Evolutionary conservation across 345 rosid species (phyloP), one percentile per base, ranked within the genome.

Genomic region (Moricandia arvensis): DNA sequence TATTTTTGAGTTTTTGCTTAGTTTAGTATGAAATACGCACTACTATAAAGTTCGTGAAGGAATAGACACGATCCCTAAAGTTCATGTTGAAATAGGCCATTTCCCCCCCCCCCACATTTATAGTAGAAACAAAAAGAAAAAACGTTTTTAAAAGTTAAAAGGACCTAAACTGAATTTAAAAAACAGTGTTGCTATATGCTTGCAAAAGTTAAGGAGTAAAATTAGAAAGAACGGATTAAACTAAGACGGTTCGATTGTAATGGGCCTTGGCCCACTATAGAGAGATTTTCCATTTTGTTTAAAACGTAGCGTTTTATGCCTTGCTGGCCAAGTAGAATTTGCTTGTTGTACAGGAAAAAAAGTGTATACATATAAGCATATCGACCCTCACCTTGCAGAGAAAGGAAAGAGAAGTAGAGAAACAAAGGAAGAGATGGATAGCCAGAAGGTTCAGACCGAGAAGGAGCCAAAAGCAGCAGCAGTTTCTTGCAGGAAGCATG

Each of bases 401-500:
- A 72, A 66, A 74, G 71, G 16, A 54, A 74, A 66, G 12, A 73
- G 18, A n/a, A 47, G 18, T 7, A 47, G 45, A 24, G 73, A 59
- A 41, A 70, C 27, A 8, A 51, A 68, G 18, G 0, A 21, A 47
- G 53, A 47, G 53, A 47, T 47, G 53, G 53, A 47, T 5, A 47
- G 53, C 18, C 18, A 47, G 53, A 47, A 47, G 53, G 4, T 29
- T 38, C 69, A 76, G 47, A 64, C 43, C 11, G 78, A 43, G 47
- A 79, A n/a, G 64, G 71, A 24, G 15, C 73, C 59, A 16, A 38
- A 63, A 24, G 76, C 86, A 6, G 78, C 69, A 6, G 8, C 79
- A 43, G 43, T 72, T 47, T 91, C 78, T 60, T 91, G 93, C 55
- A 83, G 94, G 24, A 87, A 79, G 89, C 80, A 81, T 80, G 76